A percentile compares a stretch with the other conserved stretches of the same genome.
Evolutionary conservation across 495 filamentous ascomycete species (phyloP).

Genomic region (Aspergillus ellipticus): DNA sequence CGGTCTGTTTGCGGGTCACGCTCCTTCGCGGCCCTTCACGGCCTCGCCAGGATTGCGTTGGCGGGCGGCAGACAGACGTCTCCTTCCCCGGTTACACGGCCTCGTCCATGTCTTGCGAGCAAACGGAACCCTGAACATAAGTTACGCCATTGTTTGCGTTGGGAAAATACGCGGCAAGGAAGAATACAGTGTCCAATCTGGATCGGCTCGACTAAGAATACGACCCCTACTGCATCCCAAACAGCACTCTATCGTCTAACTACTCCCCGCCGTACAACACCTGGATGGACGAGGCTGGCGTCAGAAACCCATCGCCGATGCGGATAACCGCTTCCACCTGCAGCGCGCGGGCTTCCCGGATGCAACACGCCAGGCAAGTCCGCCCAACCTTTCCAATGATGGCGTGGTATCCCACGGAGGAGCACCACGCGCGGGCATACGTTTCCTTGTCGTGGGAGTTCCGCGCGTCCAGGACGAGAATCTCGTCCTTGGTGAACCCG

Average conservation of each 20-base stretch:
- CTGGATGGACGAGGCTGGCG: conserved; percentile 4
- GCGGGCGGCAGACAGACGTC: too few relatives aligned
- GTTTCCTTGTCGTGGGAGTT: conserved; percentile 57
- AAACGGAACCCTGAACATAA: too few relatives aligned
- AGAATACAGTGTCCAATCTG: too few relatives aligned
- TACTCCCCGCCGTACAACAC: conserved; percentile 1
- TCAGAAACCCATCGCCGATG: conserved; percentile 35
- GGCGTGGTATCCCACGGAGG: conserved; percentile 64
- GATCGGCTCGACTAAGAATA: not conserved
- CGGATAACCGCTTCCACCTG: conserved; percentile 63
- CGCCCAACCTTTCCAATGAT: conserved; percentile 61
- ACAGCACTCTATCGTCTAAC: not conserved
- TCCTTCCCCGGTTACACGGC: too few relatives aligned
- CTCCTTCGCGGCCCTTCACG: too few relatives aligned
- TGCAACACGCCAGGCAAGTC: conserved; percentile 63
- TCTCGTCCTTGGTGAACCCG: conserved; percentile 33
- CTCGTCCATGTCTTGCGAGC: too few relatives aligned
- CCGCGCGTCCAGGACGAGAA: conserved; percentile 48
- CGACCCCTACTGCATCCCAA: not conserved
- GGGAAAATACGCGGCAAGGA: too few relatives aligned
- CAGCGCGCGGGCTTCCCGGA: conserved; percentile 66
- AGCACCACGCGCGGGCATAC: conserved; percentile 65
- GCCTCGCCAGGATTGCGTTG: too few relatives aligned
- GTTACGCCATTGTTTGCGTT: too few relatives aligned
- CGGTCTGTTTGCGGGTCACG: too few relatives aligned